phyloP scores from a whole-genome alignment of 768 basidiomycete genomes.

The Amanita brunnescens region DNA sequence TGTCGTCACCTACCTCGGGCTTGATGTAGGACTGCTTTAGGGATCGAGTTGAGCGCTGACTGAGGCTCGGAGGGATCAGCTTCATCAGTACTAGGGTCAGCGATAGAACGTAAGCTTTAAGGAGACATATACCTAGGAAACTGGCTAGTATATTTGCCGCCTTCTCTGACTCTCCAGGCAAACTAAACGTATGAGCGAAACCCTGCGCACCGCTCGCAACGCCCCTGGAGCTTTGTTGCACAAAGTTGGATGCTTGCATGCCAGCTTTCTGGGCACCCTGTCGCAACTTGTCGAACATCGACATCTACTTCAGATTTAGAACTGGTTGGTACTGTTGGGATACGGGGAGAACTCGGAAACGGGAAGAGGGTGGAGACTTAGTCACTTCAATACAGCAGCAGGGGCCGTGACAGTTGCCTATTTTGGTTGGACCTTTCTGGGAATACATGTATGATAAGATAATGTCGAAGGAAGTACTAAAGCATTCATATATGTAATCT shows the following conservation, averaged over 20 bases:
- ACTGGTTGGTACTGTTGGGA: too few species aligned
- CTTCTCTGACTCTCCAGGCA: conserved; percentile 91
- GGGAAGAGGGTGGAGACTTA: background rate
- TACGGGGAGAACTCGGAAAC: background rate
- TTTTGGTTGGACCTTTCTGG: background rate
- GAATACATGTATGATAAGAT: too few species aligned
- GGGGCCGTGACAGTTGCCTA: background rate
- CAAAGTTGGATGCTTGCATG: conserved; percentile 69
- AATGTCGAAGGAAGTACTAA: conserved; percentile 6
- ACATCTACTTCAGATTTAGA: conserved; percentile 21
- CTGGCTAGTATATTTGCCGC: conserved; percentile 85
- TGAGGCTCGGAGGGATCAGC: conserved; percentile 83
- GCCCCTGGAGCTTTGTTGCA: conserved; percentile 55
- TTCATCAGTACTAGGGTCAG: conserved; percentile 21
- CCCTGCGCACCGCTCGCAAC: conserved; percentile 69
- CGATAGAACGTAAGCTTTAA: background rate
- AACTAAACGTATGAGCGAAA: conserved; percentile 76
- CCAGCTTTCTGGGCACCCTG: conserved; percentile 77
- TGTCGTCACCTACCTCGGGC: conserved; percentile 62
- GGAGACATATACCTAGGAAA: conserved; percentile 65
- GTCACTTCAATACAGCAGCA: too few species aligned
- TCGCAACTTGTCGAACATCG: conserved; percentile 71
- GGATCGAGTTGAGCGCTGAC: conserved; percentile 89
- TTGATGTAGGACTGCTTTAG: conserved; percentile 82
- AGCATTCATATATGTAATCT: background rate